Percentiles rank a stretch among this genome's conserved stretches.
Conservation (phyloP, 176 grass and related monocot genomes). For the Triticum monococcum region DNA sequence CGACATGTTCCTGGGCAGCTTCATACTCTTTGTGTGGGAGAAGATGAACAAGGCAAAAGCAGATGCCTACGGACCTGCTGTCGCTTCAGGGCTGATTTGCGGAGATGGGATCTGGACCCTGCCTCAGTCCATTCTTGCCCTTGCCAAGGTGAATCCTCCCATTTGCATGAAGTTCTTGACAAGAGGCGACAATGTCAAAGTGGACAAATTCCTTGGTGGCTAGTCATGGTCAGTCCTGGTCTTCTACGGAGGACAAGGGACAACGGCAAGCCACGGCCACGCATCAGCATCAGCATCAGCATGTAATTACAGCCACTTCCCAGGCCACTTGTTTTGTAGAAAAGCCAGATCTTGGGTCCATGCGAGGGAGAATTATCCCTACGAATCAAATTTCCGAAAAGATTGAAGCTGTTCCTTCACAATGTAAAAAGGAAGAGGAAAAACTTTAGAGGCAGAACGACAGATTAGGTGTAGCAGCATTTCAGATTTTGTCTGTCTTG, state of each 20-base stretch:
- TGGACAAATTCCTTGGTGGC: constrained; percentile 37
- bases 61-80: constrained; percentile 67
- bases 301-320: constrained; percentile 36
- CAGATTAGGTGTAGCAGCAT: background rate
- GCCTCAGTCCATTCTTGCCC: constrained; percentile 74
- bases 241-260: background rate
- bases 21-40: constrained; percentile 76
- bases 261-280: background rate
- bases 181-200: constrained; percentile 41
- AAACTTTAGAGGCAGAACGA: background rate
- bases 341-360: background rate
- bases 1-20: constrained; percentile 74
- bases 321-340: constrained; percentile 25
- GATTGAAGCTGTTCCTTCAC: background rate
- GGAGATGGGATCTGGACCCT: constrained; percentile 94
- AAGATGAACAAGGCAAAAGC: constrained; percentile 67
- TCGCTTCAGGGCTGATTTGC: constrained; percentile 90
- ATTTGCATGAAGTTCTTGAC: constrained; percentile 94
- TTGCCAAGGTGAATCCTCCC: constrained; percentile 75
- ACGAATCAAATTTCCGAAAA: background rate
- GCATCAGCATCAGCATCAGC: background rate
- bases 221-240: background rate
- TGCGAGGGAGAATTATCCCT: background rate
- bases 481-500: background rate
- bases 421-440: background rate